Evolutionary conservation across 768 basidiomycete genomes (phyloP).

Genomic region (Rhodocollybia butyracea): DNA sequence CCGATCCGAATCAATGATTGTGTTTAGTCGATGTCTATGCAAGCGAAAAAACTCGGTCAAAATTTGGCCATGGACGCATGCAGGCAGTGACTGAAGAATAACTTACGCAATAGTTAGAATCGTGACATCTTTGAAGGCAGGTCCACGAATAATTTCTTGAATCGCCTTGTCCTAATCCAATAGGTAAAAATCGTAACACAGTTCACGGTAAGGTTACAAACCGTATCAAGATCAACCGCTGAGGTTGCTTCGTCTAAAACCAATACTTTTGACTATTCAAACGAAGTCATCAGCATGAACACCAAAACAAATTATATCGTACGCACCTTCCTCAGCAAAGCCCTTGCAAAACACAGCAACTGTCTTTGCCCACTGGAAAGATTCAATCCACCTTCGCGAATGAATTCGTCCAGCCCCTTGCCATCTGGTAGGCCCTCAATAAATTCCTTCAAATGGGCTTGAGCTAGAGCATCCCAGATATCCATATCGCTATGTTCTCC

Average conservation of each 20-base stretch:
- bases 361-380: constrained; percentile 86
- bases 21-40: constrained; percentile 80
- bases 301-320: background rate
- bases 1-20: constrained; percentile 77
- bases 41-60: no score
- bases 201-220: background rate
- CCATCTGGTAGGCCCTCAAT: constrained; percentile 62
- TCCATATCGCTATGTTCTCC: constrained; percentile 70
- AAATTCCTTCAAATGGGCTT: constrained; percentile 71
- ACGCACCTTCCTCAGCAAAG: constrained; percentile 68
- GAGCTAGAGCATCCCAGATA: constrained; percentile 84
- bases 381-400: constrained; percentile 78
- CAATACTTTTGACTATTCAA: constrained; percentile 71
- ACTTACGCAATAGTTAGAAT: constrained; percentile 85
- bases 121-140: constrained; percentile 73
- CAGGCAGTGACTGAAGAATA: background rate
- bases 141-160: constrained; percentile 82
- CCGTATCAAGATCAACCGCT: constrained; percentile 85
- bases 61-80: no score
- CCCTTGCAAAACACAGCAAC: constrained; percentile 85
- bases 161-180: constrained; percentile 60
- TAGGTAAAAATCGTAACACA: background rate
- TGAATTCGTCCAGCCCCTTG: constrained; percentile 55
- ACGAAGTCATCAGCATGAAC: constrained; percentile 5
- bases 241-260: constrained; percentile 95